Base-by-base conservation (phyloP, 345 rosid species). In the Salix suchowensis region DNA sequence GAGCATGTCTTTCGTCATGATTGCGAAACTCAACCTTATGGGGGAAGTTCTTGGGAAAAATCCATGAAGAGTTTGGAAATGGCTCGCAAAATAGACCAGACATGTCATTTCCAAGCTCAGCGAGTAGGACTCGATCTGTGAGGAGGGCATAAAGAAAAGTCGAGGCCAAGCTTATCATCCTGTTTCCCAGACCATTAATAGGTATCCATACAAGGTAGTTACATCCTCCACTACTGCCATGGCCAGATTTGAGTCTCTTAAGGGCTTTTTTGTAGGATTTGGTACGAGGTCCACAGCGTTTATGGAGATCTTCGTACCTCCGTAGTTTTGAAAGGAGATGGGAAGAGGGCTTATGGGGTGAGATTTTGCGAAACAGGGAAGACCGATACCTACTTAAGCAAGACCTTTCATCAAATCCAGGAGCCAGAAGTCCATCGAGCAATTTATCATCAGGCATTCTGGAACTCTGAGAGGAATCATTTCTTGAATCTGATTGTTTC, bases 121-220 rank as follows among this genome's bases (percentile, higher is more conserved):
- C 71, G 3, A 79, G 82, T 21, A 79, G 69, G 19, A 79, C 75
- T 46, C 82, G 70, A 34, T 79, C 30, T 0, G 78, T 74, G 58
- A 79, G 82, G 34, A 79, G 24, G 11, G 82, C 75, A 52, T 75
- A 79, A 50, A 79, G 82, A 70, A 79, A 79, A 50, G 78, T 30
- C 7, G 82, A 64, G 6, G 46, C 75, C 67, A 79, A 36, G 71
- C 82, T 79, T 6, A 74, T 26, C 24, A 79, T 79, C 70, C 82
- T 74, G 74, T 79, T 79, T 74, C 82, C 82, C 58, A 79, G 28
- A 13, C 82, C 82, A 74, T 79, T 74, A 11, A 15, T 28, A 36
- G 78, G 82, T 10, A 65, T 14, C 82, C 82, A 79, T 19, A 74
- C 70, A 26, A 75, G 7, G 70, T 79, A 79, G 37, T 74, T 79